Percentiles rank a stretch among this genome's conserved stretches.
phyloP scores from a whole-genome alignment of 164 flowering plant genomes.

The Protea cynaroides region DNA sequence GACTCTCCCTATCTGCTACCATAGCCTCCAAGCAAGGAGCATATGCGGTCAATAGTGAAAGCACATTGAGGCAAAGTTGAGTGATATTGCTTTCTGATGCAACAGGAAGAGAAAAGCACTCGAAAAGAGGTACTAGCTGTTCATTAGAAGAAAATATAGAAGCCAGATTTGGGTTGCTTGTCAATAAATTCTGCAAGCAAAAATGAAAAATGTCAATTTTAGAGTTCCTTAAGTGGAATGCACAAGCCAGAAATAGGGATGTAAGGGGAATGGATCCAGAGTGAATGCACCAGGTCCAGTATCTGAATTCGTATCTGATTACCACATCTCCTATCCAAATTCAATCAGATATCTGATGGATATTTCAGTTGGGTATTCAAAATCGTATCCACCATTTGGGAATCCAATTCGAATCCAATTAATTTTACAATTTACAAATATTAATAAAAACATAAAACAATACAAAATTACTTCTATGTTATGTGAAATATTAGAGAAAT shows the following conservation, averaged over 20 bases:
- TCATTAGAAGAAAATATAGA: slow-evolving; percentile 85
- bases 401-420: too few species aligned
- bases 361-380: too few species aligned
- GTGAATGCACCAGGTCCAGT: too few species aligned
- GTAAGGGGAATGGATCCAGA: too few species aligned
- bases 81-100: slow-evolving; percentile 68
- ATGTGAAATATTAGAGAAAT: too few species aligned
- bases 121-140: slow-evolving; percentile 86
- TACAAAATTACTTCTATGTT: too few species aligned
- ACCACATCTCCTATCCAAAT: too few species aligned
- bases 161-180: slow-evolving; percentile 76
- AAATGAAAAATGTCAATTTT: slow-evolving; percentile 1
- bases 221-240: not conserved
- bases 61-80: slow-evolving; percentile 75
- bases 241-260: slow-evolving; percentile 3
- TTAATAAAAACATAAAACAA: too few species aligned
- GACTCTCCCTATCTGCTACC: slow-evolving; percentile 94
- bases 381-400: too few species aligned
- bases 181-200: slow-evolving; percentile 72
- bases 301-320: too few species aligned
- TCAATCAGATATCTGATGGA: too few species aligned
- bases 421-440: too few species aligned
- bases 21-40: slow-evolving; percentile 98
- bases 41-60: slow-evolving; percentile 82
- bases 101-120: slow-evolving; percentile 80